These are phyloP conservation scores for Silybum marianum DNA, from an alignment of 129 eudicot species.

Conservation along the genomic window DNA sequence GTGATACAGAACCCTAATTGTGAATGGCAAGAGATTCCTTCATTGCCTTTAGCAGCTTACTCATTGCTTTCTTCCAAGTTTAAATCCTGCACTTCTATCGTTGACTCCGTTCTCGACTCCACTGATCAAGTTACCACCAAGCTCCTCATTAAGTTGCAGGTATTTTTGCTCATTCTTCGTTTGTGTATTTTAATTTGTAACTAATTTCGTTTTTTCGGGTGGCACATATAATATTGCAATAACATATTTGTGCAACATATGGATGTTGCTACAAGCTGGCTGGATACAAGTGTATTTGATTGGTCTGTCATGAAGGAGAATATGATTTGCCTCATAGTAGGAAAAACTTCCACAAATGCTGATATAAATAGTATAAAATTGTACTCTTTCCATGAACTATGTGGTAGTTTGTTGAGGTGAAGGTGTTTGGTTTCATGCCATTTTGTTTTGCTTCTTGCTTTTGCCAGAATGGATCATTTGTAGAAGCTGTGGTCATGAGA, in stretches of 20 bases:
- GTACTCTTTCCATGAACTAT: not conserved
- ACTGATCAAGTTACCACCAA: constrained; percentile 83
- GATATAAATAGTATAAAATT: not conserved
- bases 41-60: constrained; percentile 83
- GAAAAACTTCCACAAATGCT: not conserved
- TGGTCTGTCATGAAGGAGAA: not conserved
- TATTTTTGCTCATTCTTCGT: not conserved
- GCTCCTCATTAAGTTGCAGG: constrained; percentile 89
- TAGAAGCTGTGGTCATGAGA: constrained; percentile 96
- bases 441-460: not conserved
- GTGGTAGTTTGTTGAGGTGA: not conserved
- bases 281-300: no score
- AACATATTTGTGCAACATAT: not conserved
- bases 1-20: constrained; percentile 80
- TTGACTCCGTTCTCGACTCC: constrained; percentile 70
- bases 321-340: not conserved
- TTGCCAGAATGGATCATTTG: constrained; percentile 80
- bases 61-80: constrained; percentile 67
- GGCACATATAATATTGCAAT: not conserved
- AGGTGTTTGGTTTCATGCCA: not conserved
- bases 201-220: not conserved
- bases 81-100: constrained; percentile 58
- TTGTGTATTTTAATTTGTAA: not conserved
- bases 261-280: no score
- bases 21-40: constrained; percentile 82